These are phyloP conservation scores for Infundibulicybe gibba DNA, from an alignment of 768 basidiomycete species.

Conservation along the genomic window DNA sequence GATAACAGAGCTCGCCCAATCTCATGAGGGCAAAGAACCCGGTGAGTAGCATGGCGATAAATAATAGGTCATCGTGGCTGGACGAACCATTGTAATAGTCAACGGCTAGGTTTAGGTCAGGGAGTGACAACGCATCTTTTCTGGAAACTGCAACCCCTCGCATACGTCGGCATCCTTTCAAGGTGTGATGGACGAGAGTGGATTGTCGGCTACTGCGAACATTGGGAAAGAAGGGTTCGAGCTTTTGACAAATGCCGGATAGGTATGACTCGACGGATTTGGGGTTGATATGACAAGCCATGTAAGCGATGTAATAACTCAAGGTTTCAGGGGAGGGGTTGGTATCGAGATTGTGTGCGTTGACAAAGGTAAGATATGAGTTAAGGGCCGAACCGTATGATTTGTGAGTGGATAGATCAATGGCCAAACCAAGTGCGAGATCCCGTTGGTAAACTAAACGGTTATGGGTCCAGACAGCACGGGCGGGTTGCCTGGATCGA, in stretches of 20 bases:
- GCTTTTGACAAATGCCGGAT: constrained; percentile 29
- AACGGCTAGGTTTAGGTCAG: background rate
- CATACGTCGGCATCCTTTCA: no score
- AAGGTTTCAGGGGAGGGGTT: constrained; percentile 25
- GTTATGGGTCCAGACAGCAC: constrained; percentile 25
- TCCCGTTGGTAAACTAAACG: constrained; percentile 21
- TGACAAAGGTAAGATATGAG: constrained; percentile 32
- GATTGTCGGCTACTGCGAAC: constrained; percentile 12
- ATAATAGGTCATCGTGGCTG: constrained; percentile 1
- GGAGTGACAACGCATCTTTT: no score
- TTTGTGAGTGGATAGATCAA: constrained; percentile 15
- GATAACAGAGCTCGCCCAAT: constrained; percentile 3
- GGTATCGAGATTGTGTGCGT: constrained; percentile 23
- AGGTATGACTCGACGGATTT: constrained; percentile 30
- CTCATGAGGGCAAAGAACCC: constrained; percentile 9
- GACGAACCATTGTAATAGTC: background rate
- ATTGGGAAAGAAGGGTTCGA: constrained; percentile 25
- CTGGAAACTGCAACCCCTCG: no score
- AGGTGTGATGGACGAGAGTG: constrained; percentile 18
- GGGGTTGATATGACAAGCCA: constrained; percentile 25
- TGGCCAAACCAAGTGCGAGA: constrained; percentile 1
- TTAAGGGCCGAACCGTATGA: constrained; percentile 30
- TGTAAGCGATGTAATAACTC: constrained; percentile 25
- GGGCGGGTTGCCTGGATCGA: constrained; percentile 21
- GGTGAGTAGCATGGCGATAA: background rate